phyloP scores from a whole-genome alignment of 345 rosid genomes.

The Lepidium africanum region DNA sequence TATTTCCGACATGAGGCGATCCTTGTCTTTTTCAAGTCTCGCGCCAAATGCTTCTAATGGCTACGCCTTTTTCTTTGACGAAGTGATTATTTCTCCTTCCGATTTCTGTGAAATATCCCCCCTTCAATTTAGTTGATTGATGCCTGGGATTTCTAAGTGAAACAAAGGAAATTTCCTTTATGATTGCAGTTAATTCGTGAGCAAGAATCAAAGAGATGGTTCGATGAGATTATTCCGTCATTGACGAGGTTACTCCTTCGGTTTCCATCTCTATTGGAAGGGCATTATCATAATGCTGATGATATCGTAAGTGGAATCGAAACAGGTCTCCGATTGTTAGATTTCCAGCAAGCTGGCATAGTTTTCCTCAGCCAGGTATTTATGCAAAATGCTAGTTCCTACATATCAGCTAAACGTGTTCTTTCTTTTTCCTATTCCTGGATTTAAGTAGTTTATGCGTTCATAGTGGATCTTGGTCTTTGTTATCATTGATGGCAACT shows the following conservation, averaged over 20 bases:
- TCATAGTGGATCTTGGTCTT: background rate
- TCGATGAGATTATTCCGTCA: constrained; percentile 52
- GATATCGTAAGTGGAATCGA: constrained; percentile 21
- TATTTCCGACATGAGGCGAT: constrained; percentile 45
- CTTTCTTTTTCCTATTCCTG: background rate
- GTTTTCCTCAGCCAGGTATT: constrained; percentile 79
- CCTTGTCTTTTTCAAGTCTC: constrained; percentile 40
- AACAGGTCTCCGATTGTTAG: constrained; percentile 55
- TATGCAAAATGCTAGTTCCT: background rate
- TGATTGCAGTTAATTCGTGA: constrained; percentile 42
- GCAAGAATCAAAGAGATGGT: constrained; percentile 54
- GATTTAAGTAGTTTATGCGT: background rate
- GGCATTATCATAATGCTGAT: constrained; percentile 51
- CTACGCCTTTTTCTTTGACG: constrained; percentile 62
- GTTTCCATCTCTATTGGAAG: constrained; percentile 59
- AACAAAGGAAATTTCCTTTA: background rate
- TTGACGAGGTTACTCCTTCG: constrained; percentile 55
- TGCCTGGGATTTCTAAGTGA: no score
- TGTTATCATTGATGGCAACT: background rate
- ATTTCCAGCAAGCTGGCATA: constrained; percentile 57
- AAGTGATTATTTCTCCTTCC: constrained; percentile 24
- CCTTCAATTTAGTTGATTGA: no score
- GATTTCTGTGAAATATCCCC: no score
- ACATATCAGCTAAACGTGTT: background rate
- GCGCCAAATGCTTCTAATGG: constrained; percentile 44